Evolutionary conservation across 805 yeast genomes (phyloP).

Genomic region (Candida quercuum): DNA sequence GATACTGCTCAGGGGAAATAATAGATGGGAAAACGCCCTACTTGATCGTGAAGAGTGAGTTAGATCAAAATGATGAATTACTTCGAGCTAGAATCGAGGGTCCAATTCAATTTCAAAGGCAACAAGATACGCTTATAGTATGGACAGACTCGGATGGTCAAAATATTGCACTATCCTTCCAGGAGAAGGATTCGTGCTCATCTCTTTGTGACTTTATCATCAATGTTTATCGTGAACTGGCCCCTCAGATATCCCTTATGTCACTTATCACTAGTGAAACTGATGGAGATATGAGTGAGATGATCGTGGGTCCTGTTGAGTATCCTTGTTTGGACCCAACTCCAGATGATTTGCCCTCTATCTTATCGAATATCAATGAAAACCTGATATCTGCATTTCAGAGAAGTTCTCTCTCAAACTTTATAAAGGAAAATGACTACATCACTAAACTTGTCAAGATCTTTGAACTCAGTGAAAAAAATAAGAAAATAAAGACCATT

Average conservation of each 20-base stretch:
- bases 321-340: conserved; percentile 56
- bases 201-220: conserved; percentile 76
- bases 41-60: conserved; percentile 70
- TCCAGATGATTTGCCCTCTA: conserved; percentile 41
- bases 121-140: conserved; percentile 88
- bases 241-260: conserved; percentile 68
- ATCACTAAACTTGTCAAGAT: conserved; percentile 44
- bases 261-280: conserved; percentile 50
- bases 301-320: conserved; percentile 73
- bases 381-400: conserved; percentile 53
- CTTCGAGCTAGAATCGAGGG: conserved; percentile 68
- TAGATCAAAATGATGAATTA: conserved; percentile 50
- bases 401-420: conserved; percentile 52
- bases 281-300: conserved; percentile 60
- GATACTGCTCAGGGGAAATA: conserved; percentile 75
- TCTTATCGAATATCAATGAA: conserved; percentile 53
- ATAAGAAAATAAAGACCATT: conserved; percentile 47
- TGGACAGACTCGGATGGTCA: conserved; percentile 77
- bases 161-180: conserved; percentile 87
- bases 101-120: conserved; percentile 79
- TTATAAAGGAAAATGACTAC: conserved; percentile 48
- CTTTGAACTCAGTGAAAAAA: conserved; percentile 53
- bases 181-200: conserved; percentile 86
- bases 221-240: conserved; percentile 48
- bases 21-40: conserved; percentile 37